Conservation (phyloP, 129 eudicot genomes). For the Scalesia atractyloides region DNA sequence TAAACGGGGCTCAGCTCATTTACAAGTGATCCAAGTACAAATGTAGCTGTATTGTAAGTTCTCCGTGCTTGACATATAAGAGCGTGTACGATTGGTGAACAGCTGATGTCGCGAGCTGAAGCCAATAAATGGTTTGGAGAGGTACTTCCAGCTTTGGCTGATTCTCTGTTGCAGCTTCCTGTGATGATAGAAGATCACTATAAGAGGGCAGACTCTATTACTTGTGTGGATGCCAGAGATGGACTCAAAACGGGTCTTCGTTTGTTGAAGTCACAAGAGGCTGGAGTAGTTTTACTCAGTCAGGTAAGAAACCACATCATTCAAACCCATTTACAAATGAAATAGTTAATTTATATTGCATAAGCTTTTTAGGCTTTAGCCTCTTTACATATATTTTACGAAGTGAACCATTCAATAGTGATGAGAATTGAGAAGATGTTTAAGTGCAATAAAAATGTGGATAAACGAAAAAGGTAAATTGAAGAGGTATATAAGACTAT, state of each 20-base stretch:
- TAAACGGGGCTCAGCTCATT: no score
- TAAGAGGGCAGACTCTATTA: conserved; percentile 39
- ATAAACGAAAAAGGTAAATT: conserved; percentile 1
- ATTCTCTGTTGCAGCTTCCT: conserved; percentile 62
- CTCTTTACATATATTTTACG: conserved; percentile 5
- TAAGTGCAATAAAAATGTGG: not conserved
- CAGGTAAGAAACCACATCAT: conserved; percentile 44
- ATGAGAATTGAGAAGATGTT: conserved; percentile 5
- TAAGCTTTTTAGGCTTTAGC: not conserved
- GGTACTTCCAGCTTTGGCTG: conserved; percentile 65
- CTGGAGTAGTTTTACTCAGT: conserved; percentile 73
- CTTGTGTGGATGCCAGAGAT: conserved; percentile 33
- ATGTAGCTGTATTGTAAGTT: no score
- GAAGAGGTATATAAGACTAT: not conserved
- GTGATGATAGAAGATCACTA: conserved; percentile 60
- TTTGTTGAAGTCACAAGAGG: conserved; percentile 71
- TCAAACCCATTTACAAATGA: conserved; percentile 3
- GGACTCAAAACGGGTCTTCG: conserved; percentile 71
- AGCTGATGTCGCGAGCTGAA: conserved; percentile 73
- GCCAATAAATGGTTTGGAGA: conserved; percentile 67
- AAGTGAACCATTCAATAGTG: conserved; percentile 15
- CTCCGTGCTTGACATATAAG: not conserved
- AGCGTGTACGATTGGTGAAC: conserved; percentile 16
- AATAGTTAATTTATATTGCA: not conserved
- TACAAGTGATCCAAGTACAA: no score